Base-by-base conservation (phyloP, 139 green algal species). In the Picochlorum costavermella region DNA sequence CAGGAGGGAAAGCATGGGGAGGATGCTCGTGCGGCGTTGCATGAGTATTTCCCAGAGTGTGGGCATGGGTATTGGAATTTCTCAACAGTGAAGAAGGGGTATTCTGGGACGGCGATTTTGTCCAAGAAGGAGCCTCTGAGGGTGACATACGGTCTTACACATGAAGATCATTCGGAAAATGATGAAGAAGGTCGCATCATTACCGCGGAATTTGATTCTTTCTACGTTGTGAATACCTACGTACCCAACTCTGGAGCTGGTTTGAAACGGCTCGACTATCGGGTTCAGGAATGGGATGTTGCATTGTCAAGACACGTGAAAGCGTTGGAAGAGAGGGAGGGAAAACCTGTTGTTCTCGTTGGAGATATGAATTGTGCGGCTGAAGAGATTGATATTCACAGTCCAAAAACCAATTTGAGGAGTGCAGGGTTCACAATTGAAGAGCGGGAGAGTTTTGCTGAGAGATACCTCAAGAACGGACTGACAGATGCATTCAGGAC, bases 351-450 rank as follows among this genome's bases (percentile, higher is more conserved):
- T 28, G 60, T 92, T 2, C 17, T 91, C 10, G 73, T 72, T 3
- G 75, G 75, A 2, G 76, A 83, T 66, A 33, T 83, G 45, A 83
- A 83, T 44, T 73, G 68, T 28, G 69, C 73, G 11, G 56, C 73
- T 53, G 33, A 83, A 20, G 77, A 85, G 46, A 87, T 92, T 33
- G 86, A 92, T 79, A 92, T 92, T 49, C 75, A 91, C 51, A 67
- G 66, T 63, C 83, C 86, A 36, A 87, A 88, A 66, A 77, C 36
- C 64, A 91, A 92, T 68, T 63, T 88, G 40, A 48, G 55, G 11
- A 83, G 61, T 14, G 70, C 86, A 37, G 86, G 86, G 5, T 93
- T 93, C 66, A 93, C 86, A 14, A 51, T 75, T 63, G 83, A 91
- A 66, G 84, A 91, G 76, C 74, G 84, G 9, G 75, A 84, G 31